Evolutionary conservation across 306 rosid genomes (phyloP).

Genomic region (Casuarina cunninghamiana): DNA sequence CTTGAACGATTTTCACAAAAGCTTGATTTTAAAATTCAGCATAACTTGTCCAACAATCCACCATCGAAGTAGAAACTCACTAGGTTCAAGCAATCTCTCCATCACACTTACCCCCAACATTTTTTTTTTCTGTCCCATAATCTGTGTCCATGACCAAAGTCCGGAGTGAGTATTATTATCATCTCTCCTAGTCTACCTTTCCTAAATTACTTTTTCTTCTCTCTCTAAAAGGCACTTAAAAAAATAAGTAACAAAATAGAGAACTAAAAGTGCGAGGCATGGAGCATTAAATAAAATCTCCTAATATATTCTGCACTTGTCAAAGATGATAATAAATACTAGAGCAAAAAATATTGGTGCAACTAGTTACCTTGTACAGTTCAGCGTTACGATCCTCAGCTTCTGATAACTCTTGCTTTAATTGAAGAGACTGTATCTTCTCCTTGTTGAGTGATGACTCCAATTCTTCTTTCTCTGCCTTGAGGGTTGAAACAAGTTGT

Average conservation of each 20-base stretch:
- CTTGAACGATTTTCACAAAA: neutral
- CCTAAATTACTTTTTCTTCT: neutral
- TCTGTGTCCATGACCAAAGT: neutral
- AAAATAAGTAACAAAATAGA: neutral
- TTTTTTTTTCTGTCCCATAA: neutral
- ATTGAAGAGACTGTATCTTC: slow-evolving; percentile 59
- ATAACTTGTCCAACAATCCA: neutral
- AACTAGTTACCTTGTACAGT: slow-evolving; percentile 71
- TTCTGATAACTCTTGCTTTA: slow-evolving; percentile 76
- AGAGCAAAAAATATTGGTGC: slow-evolving; percentile 5
- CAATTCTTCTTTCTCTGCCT: slow-evolving; percentile 74
- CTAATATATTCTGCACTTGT: neutral
- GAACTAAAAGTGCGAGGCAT: neutral
- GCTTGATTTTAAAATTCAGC: neutral
- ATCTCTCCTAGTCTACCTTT: neutral
- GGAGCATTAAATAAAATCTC: neutral
- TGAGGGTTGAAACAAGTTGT: slow-evolving; percentile 52
- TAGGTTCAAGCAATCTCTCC: neutral
- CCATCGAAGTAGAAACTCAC: neutral
- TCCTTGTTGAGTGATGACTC: slow-evolving; percentile 73
- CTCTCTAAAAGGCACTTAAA: neutral
- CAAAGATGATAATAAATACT: neutral
- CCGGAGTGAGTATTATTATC: neutral
- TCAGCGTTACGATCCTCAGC: slow-evolving; percentile 73
- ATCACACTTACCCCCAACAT: neutral